phyloP scores from a whole-genome alignment of 208 protist genomes.

The Spongospora subterranea region DNA sequence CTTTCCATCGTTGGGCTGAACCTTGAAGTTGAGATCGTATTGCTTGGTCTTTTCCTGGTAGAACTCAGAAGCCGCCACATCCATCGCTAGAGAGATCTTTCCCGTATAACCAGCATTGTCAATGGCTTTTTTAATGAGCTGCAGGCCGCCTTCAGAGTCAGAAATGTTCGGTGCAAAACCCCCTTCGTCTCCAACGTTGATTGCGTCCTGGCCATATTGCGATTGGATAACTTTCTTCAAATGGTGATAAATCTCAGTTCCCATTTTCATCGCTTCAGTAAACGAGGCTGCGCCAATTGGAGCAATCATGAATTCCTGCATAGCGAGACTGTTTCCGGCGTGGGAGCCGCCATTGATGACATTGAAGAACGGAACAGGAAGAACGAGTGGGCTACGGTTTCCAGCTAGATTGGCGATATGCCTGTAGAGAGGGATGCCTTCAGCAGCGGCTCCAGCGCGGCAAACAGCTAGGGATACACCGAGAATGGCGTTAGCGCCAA shows the following conservation, averaged over 20 bases:
- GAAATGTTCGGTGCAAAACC: conserved; percentile 85
- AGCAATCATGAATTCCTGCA: conserved; percentile 95
- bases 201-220: conserved; percentile 91
- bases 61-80: conserved; percentile 98
- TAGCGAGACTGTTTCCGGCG: conserved; percentile 93
- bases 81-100: conserved; percentile 97
- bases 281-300: conserved; percentile 91
- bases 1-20: conserved; percentile 63
- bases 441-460: conserved; percentile 89
- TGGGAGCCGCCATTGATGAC: conserved; percentile 99
- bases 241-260: conserved; percentile 95
- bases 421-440: conserved; percentile 89
- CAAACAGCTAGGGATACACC: conserved; percentile 95
- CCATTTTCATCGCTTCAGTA: conserved; percentile 73
- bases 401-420: conserved; percentile 91
- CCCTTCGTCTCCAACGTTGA: conserved; percentile 97
- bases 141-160: conserved; percentile 92
- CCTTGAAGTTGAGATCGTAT: conserved; percentile 98
- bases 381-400: conserved; percentile 75
- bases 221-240: conserved; percentile 94
- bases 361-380: conserved; percentile 95
- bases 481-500: conserved; percentile 98
- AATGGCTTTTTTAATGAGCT: conserved; percentile 94
- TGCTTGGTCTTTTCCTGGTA: conserved; percentile 87
- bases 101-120: conserved; percentile 87